Percentiles rank a stretch among this genome's conserved stretches.
These are phyloP conservation scores for Populus pruinosa DNA, from an alignment of 345 rosid species.

Conservation along the genomic window DNA sequence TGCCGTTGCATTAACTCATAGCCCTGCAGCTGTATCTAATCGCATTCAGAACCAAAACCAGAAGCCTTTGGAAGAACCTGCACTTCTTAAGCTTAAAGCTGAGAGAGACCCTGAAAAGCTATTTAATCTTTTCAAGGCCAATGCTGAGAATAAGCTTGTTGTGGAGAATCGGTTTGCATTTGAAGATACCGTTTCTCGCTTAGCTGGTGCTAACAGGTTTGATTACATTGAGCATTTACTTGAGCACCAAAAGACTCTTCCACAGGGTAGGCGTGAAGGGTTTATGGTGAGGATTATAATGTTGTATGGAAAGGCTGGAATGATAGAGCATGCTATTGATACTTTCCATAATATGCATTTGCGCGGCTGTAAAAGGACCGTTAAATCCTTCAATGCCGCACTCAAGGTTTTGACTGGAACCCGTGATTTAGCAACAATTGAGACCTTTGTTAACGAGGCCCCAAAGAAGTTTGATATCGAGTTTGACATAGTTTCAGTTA, in stretches of 20 bases:
- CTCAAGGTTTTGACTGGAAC: slow-evolving; percentile 53
- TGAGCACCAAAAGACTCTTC: slow-evolving; percentile 80
- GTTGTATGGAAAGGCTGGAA: slow-evolving; percentile 78
- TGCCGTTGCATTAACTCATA: slow-evolving; percentile 27
- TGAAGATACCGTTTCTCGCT: slow-evolving; percentile 67
- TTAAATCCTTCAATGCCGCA: slow-evolving; percentile 72
- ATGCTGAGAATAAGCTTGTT: slow-evolving; percentile 60
- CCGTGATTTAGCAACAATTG: slow-evolving; percentile 46
- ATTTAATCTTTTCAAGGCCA: slow-evolving; percentile 56
- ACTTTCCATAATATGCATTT: slow-evolving; percentile 62
- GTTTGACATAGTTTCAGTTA: slow-evolving; percentile 51
- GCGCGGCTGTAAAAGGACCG: slow-evolving; percentile 59
- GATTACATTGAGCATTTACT: slow-evolving; percentile 71
- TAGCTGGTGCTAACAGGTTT: slow-evolving; percentile 65
- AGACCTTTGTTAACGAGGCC: slow-evolving; percentile 40
- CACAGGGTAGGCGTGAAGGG: slow-evolving; percentile 82
- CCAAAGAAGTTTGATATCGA: slow-evolving; percentile 39
- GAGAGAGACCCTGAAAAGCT: slow-evolving; percentile 79
- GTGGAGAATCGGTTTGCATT: slow-evolving; percentile 66
- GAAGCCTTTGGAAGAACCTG: slow-evolving; percentile 49
- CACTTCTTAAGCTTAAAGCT: slow-evolving; percentile 66
- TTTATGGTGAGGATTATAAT: slow-evolving; percentile 74
- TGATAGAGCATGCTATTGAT: slow-evolving; percentile 59
- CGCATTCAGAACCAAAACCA: slow-evolving; percentile 14
- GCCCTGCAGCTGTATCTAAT: slow-evolving; percentile 17